Base-by-base conservation (phyloP, 2,329 filamentous ascomycete genomes). In the Arthrinium phaeospermum region DNA sequence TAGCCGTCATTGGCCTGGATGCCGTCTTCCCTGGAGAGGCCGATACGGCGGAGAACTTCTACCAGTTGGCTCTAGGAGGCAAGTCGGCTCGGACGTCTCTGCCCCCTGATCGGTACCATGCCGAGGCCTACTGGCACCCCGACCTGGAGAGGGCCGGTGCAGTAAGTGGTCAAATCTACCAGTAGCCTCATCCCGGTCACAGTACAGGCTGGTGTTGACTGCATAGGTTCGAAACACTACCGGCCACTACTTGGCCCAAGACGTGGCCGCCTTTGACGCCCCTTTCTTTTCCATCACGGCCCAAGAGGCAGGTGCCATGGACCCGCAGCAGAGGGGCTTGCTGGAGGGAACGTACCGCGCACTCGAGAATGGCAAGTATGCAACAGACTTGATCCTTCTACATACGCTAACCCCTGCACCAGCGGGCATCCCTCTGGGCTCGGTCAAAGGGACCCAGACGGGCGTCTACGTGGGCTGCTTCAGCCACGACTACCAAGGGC, bases 321-420 rank as follows among this genome's bases (percentile, higher is more conserved):
- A 93, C 78, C 91, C 91, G 0, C 90, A 91, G 83, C 90, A 91
- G 76, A 86, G 91, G 6, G 5, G 2, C 68, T 49, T 49, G 22
- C 67, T 24, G 1, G 47, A 49, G 47, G 12, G 7, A 6, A 49
- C 47, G 22, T 49, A n/a, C 16, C 12, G 72, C 78, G 22, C 47
- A 4, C n/a, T 49, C 3, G 78, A 80, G 51, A 69, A 74, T 73
- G 46, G 75, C 75, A 51, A 53, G 44, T 10, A 46, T 16, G 44
- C 14, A 46, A 41, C 4, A 30, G 27, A 30, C 27, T 30, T 30
- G 27, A 30, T 30, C 2, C 27, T 30, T 30, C 27, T 30, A 30
- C 67, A 74, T 3, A 19, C 13, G 44, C 44, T 46, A 4, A 46
- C 16, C 7, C 14, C 2, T 22, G 7, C 6, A 19, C 1, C 19